Evolutionary conservation across 352 stramenopile genomes (phyloP), one percentile per base, ranked within the genome.

Genomic region (Chrysophaeum taylorii): DNA sequence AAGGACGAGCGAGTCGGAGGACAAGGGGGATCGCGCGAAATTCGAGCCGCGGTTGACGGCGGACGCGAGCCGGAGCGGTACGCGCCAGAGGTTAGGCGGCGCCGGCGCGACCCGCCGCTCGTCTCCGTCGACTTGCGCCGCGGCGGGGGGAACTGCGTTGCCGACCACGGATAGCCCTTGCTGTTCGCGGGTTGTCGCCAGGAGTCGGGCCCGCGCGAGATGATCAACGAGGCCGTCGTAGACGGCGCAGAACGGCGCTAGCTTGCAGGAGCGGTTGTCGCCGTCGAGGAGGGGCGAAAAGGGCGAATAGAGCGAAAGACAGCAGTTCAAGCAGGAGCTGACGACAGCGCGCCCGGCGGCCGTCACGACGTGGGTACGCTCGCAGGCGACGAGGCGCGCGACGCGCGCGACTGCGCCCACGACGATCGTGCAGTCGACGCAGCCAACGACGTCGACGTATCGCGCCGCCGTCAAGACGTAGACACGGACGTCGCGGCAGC

Each of bases 211-310:
- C 0, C 71, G 76, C 0, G 70, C 69, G 54, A 93, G 66, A 68
- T 93, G 84, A 52, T 94, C 85, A 41, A 81, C 83, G 25, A 97
- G 82, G 14, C 85, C 84, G 2, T 91, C 83, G 77, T 97, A 97
- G 77, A 92, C 94, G 60, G 89, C 89, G 76, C 97, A 97, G 86
- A 96, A 97, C 0, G 93, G 93, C 21, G 91, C 93, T 61, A 98
- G 86, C 69, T 94, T 84, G 70, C 94, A 93, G 31, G 84, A 90
- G 0, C 94, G 84, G 80, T 97, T 97, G 76, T 98, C 93, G 33
- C 93, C 93, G 15, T 89, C 91, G 60, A 97, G 83, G 72, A 98
- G 87, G 43, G 94, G 79, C 25, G 88, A 89, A 45, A 80, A 86
- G 14, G 92, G 83, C 9, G 92, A 95, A 78, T 96, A 97, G 29